These are phyloP conservation scores for Amphicarpaea edgeworthii DNA, from an alignment of 306 rosid species.

Conservation along the genomic window DNA sequence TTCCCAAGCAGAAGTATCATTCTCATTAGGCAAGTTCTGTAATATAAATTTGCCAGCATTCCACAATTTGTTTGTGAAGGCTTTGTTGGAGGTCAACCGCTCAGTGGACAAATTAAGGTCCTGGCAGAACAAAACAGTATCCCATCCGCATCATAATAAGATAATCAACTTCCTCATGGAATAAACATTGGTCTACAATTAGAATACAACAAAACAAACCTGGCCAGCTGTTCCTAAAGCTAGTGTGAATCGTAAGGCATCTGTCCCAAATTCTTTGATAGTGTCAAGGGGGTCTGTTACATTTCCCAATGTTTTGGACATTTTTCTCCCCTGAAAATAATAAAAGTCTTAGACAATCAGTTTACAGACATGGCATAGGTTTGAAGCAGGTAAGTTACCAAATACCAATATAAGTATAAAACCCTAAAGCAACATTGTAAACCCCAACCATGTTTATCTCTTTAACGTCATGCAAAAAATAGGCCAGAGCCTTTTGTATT, in stretches of 20 bases:
- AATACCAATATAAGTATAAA: background rate
- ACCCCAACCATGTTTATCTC: no score
- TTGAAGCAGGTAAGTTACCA: slow-evolving; percentile 19
- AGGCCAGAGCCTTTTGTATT: no score
- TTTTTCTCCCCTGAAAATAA: slow-evolving; percentile 84
- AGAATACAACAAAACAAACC: slow-evolving; percentile 58
- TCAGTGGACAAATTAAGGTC: slow-evolving; percentile 95
- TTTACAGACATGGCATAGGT: slow-evolving; percentile 24
- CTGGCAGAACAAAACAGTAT: slow-evolving; percentile 53
- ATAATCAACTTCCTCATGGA: slow-evolving; percentile 19
- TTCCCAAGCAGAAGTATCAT: slow-evolving; percentile 74
- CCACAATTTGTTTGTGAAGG: slow-evolving; percentile 97
- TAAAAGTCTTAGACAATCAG: slow-evolving; percentile 11
- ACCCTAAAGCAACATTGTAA: no score
- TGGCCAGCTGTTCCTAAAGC: slow-evolving; percentile 99
- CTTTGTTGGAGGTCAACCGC: slow-evolving; percentile 88
- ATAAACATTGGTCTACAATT: slow-evolving; percentile 24
- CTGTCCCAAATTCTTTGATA: slow-evolving; percentile 90
- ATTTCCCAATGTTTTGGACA: slow-evolving; percentile 95
- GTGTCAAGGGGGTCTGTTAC: slow-evolving; percentile 93
- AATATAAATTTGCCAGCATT: slow-evolving; percentile 93
- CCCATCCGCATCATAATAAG: slow-evolving; percentile 27
- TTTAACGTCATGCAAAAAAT: no score
- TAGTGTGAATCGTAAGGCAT: slow-evolving; percentile 93
- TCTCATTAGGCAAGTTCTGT: slow-evolving; percentile 78